Percentiles rank a stretch among this genome's conserved stretches.
Evolutionary conservation across 2,329 filamentous ascomycete species (phyloP).

Genomic region (Aureobasidium sp.): DNA sequence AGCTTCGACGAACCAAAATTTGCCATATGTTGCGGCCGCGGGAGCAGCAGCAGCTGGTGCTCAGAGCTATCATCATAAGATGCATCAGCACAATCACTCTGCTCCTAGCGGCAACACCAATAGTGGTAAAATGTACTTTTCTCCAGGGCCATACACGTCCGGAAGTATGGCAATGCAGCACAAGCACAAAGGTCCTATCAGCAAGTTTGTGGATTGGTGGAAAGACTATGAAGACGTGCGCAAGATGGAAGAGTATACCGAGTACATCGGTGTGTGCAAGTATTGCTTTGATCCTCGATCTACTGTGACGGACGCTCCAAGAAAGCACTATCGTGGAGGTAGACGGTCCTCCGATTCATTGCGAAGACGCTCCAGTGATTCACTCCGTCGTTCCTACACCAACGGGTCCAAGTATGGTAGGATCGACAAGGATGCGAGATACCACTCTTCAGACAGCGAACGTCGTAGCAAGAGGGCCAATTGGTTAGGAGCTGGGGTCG

Average conservation of each 20-base stretch:
- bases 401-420: conserved; percentile 29
- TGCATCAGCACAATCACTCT: conserved; percentile 22
- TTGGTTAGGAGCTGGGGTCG: conserved; percentile 49
- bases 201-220: conserved; percentile 53
- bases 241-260: conserved; percentile 61
- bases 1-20: conserved; percentile 33
- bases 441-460: conserved; percentile 48
- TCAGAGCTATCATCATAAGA: conserved; percentile 19
- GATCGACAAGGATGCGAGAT: conserved; percentile 55
- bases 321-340: conserved; percentile 51
- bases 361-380: conserved; percentile 29
- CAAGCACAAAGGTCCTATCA: conserved; percentile 50
- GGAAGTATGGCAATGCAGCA: conserved; percentile 43
- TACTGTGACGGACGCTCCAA: conserved; percentile 50
- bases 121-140: neutral
- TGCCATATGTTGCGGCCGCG: conserved; percentile 21
- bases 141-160: conserved; percentile 19
- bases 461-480: conserved; percentile 32
- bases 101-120: conserved; percentile 23
- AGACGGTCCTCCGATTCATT: conserved; percentile 38
- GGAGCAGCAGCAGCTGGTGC: conserved; percentile 16
- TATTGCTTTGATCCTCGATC: conserved; percentile 58
- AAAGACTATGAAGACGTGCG: conserved; percentile 58
- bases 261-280: conserved; percentile 59
- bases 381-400: conserved; percentile 22